Evolutionary conservation across 805 yeast genomes (phyloP).

Genomic region (Saturnispora bothae): DNA sequence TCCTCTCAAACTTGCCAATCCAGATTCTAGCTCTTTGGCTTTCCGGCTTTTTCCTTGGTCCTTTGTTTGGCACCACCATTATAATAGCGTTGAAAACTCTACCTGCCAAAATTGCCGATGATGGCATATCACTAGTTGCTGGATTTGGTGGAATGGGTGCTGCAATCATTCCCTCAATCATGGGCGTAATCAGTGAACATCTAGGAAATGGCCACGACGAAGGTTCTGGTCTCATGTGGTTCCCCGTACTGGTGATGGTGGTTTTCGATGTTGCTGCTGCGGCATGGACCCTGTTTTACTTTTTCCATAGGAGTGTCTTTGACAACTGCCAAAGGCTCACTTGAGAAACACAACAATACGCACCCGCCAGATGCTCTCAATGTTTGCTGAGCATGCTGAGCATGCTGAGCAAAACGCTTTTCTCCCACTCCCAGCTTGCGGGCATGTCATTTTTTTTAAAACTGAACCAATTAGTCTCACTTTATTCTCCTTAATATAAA

Average conservation of each 20-base stretch:
- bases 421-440: too few species aligned
- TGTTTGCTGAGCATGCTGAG: too few species aligned
- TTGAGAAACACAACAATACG: too few species aligned
- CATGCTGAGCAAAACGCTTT: too few species aligned
- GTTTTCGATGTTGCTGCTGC: constrained; percentile 18
- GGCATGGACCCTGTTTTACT: too few species aligned
- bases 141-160: constrained; percentile 80
- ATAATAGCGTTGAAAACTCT: constrained; percentile 51
- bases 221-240: constrained; percentile 26
- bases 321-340: too few species aligned
- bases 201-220: too few species aligned
- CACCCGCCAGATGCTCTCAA: too few species aligned
- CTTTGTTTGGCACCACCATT: constrained; percentile 58
- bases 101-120: constrained; percentile 49
- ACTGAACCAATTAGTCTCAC: too few species aligned
- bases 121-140: constrained; percentile 65
- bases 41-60: constrained; percentile 43
- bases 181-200: constrained; percentile 40
- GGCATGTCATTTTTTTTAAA: too few species aligned
- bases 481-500: too few species aligned
- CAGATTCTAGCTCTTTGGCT: constrained; percentile 29
- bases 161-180: constrained; percentile 58
- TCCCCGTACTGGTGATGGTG: constrained; percentile 20
- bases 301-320: too few species aligned
- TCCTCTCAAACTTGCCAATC: constrained; percentile 15